Conservation (phyloP, 208 protist genomes). For the Trypanosoma conorhini region DNA sequence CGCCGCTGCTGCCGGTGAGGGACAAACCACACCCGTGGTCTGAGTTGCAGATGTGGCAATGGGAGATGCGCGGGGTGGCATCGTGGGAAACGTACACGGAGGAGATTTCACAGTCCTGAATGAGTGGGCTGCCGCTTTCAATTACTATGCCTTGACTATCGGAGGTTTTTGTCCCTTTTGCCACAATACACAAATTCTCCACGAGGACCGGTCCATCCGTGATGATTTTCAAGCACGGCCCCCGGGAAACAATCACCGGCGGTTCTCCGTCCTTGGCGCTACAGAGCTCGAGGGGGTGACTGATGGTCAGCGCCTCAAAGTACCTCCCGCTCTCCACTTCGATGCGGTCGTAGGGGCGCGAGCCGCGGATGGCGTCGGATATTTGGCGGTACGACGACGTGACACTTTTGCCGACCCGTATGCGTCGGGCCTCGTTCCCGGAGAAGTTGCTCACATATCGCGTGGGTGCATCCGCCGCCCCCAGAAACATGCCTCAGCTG, state of each 20-base stretch:
- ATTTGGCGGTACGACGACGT: slow-evolving; percentile 38
- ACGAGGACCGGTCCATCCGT: slow-evolving; percentile 35
- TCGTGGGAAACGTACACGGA: slow-evolving; percentile 42
- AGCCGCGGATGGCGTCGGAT: slow-evolving; percentile 38
- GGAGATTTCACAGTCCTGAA: slow-evolving; percentile 41
- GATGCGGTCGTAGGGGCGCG: slow-evolving; percentile 45
- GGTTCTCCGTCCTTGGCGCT: slow-evolving; percentile 36
- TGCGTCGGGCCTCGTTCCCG: slow-evolving; percentile 24
- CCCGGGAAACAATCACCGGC: slow-evolving; percentile 34
- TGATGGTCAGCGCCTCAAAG: slow-evolving; percentile 39
- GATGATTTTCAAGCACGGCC: slow-evolving; percentile 40
- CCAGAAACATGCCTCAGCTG: background rate
- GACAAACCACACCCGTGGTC: slow-evolving; percentile 34
- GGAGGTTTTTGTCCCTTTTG: slow-evolving; percentile 32
- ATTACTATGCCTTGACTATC: slow-evolving; percentile 39
- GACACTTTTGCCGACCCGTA: slow-evolving; percentile 41
- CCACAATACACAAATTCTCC: slow-evolving; percentile 28
- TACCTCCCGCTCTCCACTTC: slow-evolving; percentile 53
- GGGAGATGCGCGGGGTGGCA: slow-evolving; percentile 28
- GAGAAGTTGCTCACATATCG: slow-evolving; percentile 35
- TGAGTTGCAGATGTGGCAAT: slow-evolving; percentile 40
- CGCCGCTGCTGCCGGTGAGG: slow-evolving; percentile 31
- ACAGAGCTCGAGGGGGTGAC: slow-evolving; percentile 39
- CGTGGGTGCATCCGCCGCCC: slow-evolving; percentile 11
- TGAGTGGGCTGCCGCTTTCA: slow-evolving; percentile 35